These are phyloP conservation scores for Coprinellus micaceus DNA, from an alignment of 768 basidiomycete genomes.

Conservation along the genomic window DNA sequence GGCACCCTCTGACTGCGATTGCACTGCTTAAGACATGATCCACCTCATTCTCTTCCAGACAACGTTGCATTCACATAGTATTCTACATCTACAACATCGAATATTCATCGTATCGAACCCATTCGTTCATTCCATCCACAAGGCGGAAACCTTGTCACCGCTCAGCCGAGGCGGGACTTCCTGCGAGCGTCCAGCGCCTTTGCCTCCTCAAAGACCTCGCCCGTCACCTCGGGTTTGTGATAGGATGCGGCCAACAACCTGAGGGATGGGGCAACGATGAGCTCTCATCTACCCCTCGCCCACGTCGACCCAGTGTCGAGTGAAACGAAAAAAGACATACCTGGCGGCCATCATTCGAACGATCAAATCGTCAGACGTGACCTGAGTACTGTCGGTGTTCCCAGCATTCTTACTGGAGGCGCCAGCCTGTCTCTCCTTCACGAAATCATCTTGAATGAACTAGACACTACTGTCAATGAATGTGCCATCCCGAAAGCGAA, in stretches of 20 bases:
- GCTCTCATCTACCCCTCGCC: slow-evolving; percentile 4
- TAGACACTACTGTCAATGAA: slow-evolving; percentile 22
- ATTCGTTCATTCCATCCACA: background rate
- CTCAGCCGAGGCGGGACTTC: slow-evolving; percentile 22
- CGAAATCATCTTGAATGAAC: slow-evolving; percentile 80
- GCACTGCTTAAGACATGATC: slow-evolving; percentile 16
- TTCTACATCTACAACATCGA: background rate
- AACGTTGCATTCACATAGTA: slow-evolving; percentile 9
- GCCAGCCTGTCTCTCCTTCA: slow-evolving; percentile 37
- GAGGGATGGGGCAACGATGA: background rate
- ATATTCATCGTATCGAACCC: background rate
- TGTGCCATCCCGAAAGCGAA: background rate
- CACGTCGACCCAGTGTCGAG: background rate
- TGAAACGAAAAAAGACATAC: slow-evolving; percentile 35
- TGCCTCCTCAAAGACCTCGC: slow-evolving; percentile 59
- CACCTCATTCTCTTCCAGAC: slow-evolving; percentile 8
- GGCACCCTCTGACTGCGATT: slow-evolving; percentile 12
- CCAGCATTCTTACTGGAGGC: slow-evolving; percentile 21
- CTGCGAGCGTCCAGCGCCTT: slow-evolving; percentile 56
- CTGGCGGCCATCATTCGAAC: slow-evolving; percentile 66
- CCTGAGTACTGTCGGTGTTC: slow-evolving; percentile 26
- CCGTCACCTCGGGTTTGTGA: slow-evolving; percentile 52
- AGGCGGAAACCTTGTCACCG: background rate
- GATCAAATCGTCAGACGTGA: slow-evolving; percentile 60
- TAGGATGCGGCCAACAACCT: slow-evolving; percentile 64